A percentile compares a stretch with the other conserved stretches of the same genome.
These are phyloP conservation scores for Backusella liffmaniae DNA, from an alignment of 192 early-diverging fungal species.

Conservation along the genomic window DNA sequence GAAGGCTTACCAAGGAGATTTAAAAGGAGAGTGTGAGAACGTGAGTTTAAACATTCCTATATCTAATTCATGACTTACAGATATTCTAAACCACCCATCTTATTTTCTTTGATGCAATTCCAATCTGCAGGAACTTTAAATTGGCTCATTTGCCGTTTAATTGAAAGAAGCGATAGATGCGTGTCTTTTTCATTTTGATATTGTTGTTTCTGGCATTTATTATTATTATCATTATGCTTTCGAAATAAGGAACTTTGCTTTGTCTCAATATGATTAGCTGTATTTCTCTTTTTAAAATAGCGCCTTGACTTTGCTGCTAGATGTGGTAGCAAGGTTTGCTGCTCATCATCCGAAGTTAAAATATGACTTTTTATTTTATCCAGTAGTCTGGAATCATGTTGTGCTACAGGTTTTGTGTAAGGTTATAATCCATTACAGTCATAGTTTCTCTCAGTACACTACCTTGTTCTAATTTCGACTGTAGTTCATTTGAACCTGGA, in stretches of 20 bases:
- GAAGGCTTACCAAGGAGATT: constrained; percentile 5
- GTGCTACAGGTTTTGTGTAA: neutral
- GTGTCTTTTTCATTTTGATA: neutral
- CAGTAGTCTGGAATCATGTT: neutral
- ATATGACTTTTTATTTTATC: constrained; percentile 2
- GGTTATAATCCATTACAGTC: neutral
- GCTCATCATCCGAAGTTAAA: neutral
- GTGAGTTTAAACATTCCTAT: constrained; percentile 8
- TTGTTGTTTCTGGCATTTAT: neutral
- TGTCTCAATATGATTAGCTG: neutral
- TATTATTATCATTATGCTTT: neutral
- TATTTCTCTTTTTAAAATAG: neutral
- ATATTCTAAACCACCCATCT: neutral
- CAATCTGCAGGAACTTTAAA: neutral
- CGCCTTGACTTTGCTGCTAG: neutral
- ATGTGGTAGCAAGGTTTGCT: neutral
- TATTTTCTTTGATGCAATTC: neutral
- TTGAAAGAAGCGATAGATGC: neutral
- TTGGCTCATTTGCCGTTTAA: neutral
- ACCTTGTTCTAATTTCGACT: constrained; percentile 4
- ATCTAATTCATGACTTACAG: neutral
- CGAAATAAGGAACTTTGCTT: neutral
- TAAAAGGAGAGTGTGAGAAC: neutral
- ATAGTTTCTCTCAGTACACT: neutral
- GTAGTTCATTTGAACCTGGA: neutral